Evolutionary conservation across 2,329 filamentous ascomycete genomes (phyloP).

Genomic region (Aureobasidium sp.): DNA sequence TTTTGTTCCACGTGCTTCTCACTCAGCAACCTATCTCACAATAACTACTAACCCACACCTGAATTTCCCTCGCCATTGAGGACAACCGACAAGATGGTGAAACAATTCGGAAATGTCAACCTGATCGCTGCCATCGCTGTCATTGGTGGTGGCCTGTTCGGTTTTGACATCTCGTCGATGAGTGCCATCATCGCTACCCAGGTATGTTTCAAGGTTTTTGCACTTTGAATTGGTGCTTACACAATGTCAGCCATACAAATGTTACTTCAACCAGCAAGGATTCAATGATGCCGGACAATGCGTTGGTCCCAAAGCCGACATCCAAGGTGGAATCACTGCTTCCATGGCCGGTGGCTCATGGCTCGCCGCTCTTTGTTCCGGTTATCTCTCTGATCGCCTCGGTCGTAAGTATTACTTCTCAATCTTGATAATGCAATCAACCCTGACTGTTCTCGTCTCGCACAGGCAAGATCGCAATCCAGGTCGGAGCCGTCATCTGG

Average conservation of each 20-base stretch:
- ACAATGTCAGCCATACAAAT: neutral
- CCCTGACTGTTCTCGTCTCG: neutral
- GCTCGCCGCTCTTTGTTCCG: slow-evolving; percentile 53
- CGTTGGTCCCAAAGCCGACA: slow-evolving; percentile 43
- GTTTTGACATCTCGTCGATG: slow-evolving; percentile 74
- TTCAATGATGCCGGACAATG: slow-evolving; percentile 33
- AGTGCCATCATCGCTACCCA: slow-evolving; percentile 53
- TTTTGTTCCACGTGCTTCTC: neutral
- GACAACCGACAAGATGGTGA: slow-evolving; percentile 17
- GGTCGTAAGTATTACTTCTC: slow-evolving; percentile 37
- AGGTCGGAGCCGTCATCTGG: slow-evolving; percentile 30
- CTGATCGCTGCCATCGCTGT: slow-evolving; percentile 49
- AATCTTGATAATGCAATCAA: slow-evolving; percentile 28
- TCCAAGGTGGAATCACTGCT: slow-evolving; percentile 62
- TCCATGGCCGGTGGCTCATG: slow-evolving; percentile 65
- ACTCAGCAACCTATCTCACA: neutral
- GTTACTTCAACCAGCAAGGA: slow-evolving; percentile 8
- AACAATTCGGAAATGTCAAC: slow-evolving; percentile 48
- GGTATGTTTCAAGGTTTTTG: slow-evolving; percentile 44
- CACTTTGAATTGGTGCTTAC: neutral
- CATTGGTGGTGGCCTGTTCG: slow-evolving; percentile 62
- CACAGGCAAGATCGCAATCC: neutral
- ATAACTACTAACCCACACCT: neutral
- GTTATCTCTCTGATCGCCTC: slow-evolving; percentile 49
- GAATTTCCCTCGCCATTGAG: neutral